Percentiles rank a stretch among this genome's conserved stretches.
These are phyloP conservation scores for Terfezia boudieri DNA, from an alignment of 495 filamentous ascomycete genomes.

Conservation along the genomic window DNA sequence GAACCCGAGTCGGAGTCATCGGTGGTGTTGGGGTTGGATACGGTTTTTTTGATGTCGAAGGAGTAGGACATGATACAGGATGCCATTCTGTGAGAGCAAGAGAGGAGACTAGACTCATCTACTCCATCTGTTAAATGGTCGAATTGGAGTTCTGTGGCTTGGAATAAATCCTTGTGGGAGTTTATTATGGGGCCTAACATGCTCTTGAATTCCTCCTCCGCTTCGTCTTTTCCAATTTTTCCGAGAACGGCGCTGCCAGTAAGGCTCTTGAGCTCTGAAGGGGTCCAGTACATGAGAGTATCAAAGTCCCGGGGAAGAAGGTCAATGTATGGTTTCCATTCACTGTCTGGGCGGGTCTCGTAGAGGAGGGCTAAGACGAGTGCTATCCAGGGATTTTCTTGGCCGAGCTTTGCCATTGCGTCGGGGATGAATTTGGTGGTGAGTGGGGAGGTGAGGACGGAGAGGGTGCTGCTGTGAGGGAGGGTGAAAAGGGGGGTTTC, in stretches of 20 bases:
- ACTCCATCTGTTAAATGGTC: conserved; percentile 5
- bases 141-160: conserved; percentile 18
- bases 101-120: conserved; percentile 28
- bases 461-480: conserved; percentile 31
- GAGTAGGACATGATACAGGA: conserved; percentile 87
- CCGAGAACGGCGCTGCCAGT: conserved; percentile 52
- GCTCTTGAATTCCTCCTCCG: conserved; percentile 43
- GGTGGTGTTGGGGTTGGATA: conserved; percentile 15
- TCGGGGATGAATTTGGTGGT: conserved; percentile 21
- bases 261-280: conserved; percentile 42
- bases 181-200: conserved; percentile 39
- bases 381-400: conserved; percentile 24
- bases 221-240: conserved; percentile 55
- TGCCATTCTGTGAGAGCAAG: conserved; percentile 54
- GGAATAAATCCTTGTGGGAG: conserved; percentile 20
- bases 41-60: conserved; percentile 51
- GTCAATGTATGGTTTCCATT: conserved; percentile 63
- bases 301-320: conserved; percentile 59
- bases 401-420: conserved; percentile 21
- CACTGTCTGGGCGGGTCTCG: conserved; percentile 43
- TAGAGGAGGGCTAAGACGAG: conserved; percentile 65
- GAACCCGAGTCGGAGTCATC: conserved; percentile 37
- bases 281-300: conserved; percentile 76
- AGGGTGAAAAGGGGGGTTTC: conserved; percentile 45
- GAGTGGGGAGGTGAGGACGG: conserved; percentile 28